These are phyloP conservation scores for Neurospora pannonica DNA, from an alignment of 495 filamentous ascomycete species.

Conservation along the genomic window DNA sequence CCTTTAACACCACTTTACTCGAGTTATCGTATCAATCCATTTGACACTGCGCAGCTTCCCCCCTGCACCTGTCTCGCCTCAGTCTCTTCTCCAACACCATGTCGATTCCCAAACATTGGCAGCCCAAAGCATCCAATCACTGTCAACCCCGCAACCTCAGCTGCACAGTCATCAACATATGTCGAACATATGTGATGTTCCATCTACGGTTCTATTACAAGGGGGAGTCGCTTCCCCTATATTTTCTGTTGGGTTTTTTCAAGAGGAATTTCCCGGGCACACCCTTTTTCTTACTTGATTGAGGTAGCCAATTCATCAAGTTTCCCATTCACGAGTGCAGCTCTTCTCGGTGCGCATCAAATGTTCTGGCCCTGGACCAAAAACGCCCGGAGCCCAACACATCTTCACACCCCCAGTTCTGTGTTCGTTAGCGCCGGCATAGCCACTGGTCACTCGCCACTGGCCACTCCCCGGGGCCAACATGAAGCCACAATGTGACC, in stretches of 20 bases:
- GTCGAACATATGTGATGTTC: not conserved
- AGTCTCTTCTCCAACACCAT: not conserved
- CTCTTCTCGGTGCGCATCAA: not conserved
- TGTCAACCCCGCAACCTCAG: not conserved
- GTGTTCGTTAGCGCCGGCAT: not conserved
- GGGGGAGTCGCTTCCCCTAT: not conserved
- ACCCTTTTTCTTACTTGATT: not conserved
- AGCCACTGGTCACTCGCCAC: not conserved
- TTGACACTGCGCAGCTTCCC: not conserved
- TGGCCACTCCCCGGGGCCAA: not conserved
- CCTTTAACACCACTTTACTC: not conserved
- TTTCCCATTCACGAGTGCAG: not conserved
- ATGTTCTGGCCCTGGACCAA: not conserved
- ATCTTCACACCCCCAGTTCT: not conserved
- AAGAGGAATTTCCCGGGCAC: not conserved
- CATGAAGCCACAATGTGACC: not conserved
- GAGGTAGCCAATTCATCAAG: not conserved
- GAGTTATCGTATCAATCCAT: not conserved
- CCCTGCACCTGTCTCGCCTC: not conserved
- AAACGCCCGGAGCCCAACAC: not conserved
- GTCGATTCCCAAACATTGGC: not conserved
- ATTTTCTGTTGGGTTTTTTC: not conserved
- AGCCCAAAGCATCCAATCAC: not conserved
- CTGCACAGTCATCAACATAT: not conserved
- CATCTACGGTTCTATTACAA: not conserved